These are phyloP conservation scores for Salix koriyanagi DNA, from an alignment of 345 rosid genomes.

Conservation along the genomic window DNA sequence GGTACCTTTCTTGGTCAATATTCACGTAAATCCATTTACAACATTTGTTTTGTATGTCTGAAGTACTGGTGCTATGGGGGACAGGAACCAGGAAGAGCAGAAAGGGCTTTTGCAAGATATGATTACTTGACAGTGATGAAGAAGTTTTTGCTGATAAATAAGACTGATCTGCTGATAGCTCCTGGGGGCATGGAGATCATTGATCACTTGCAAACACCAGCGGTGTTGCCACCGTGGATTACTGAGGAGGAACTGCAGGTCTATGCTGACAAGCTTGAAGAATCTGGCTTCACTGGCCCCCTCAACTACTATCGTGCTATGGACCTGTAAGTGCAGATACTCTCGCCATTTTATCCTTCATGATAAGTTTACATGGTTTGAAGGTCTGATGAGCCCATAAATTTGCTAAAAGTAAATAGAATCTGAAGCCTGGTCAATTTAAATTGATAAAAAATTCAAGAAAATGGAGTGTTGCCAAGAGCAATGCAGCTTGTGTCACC, in stretches of 20 bases:
- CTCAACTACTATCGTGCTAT: conserved; percentile 61
- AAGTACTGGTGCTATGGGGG: background rate
- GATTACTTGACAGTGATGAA: conserved; percentile 58
- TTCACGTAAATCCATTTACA: background rate
- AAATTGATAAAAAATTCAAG: background rate
- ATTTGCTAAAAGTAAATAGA: too few relatives aligned
- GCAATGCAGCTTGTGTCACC: background rate
- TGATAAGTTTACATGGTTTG: too few relatives aligned
- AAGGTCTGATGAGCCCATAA: too few relatives aligned
- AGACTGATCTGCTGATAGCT: conserved; percentile 49
- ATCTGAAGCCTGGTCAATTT: too few relatives aligned
- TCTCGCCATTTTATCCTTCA: too few relatives aligned
- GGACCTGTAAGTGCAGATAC: conserved; percentile 38
- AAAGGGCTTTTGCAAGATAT: conserved; percentile 56
- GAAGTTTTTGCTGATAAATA: conserved; percentile 54
- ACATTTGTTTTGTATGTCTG: too few relatives aligned
- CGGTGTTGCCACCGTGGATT: conserved; percentile 53
- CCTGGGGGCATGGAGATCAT: conserved; percentile 60
- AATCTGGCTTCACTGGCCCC: conserved; percentile 58
- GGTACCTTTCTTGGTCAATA: conserved; percentile 23
- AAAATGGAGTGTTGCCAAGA: too few relatives aligned
- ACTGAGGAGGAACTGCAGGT: conserved; percentile 58
- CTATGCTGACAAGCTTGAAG: conserved; percentile 57
- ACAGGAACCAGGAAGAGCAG: conserved; percentile 73
- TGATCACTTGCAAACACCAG: conserved; percentile 50